phyloP scores from a whole-genome alignment of 768 basidiomycete species.

The Lentinula detonsa region DNA sequence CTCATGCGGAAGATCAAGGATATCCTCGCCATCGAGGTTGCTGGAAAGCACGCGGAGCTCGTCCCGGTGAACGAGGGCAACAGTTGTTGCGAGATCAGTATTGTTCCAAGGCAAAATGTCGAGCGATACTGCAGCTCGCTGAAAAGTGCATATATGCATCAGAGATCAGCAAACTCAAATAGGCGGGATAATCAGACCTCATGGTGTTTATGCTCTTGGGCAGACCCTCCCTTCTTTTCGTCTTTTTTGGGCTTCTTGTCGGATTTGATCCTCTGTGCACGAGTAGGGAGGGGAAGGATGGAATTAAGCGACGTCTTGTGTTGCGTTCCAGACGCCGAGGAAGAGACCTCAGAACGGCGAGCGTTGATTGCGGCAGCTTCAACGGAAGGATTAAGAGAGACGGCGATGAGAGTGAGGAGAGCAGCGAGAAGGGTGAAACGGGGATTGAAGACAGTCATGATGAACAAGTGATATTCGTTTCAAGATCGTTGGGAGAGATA shows the following conservation, averaged over 20 bases:
- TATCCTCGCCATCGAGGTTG: not conserved
- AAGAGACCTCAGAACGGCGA: conserved; percentile 10
- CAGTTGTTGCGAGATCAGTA: not conserved
- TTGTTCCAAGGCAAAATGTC: not conserved
- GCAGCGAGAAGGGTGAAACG: conserved; percentile 42
- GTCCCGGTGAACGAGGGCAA: not conserved
- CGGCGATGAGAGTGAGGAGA: conserved; percentile 36
- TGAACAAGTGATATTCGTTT: conserved; percentile 10
- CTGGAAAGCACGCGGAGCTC: not conserved
- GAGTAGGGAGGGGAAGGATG: conserved; percentile 1
- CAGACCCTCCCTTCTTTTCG: not conserved
- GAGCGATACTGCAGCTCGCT: not conserved
- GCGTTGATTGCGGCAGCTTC: conserved; percentile 33
- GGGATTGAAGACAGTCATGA: conserved; percentile 45
- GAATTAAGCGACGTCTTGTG: not conserved
- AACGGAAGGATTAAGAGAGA: conserved; percentile 27
- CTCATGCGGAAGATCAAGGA: not conserved
- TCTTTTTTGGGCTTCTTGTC: not conserved
- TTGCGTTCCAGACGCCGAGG: not conserved
- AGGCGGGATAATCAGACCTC: not conserved
- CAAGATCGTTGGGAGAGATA: conserved; percentile 3
- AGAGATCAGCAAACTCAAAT: not conserved
- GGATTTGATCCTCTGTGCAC: not conserved
- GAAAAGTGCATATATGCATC: conserved; percentile 3
- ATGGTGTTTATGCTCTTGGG: not conserved